Evolutionary conservation across 1,139 yeast genomes (phyloP).

Genomic region (Lodderomyces beijingensis): DNA sequence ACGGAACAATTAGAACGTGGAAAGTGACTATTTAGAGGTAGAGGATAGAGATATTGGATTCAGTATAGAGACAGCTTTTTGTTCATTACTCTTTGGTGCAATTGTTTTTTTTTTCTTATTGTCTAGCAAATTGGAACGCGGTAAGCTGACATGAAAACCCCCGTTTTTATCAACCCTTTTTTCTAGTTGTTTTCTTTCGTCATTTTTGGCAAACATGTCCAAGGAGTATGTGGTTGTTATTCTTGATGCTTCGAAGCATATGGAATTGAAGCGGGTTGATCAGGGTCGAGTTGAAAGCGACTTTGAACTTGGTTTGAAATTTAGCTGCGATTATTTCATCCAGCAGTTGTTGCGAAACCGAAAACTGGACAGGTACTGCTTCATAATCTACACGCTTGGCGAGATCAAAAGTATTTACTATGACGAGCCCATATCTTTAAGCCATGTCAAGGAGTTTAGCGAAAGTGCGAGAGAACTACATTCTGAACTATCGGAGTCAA

Average conservation of each 20-base stretch:
- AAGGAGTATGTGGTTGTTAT: conserved; percentile 52
- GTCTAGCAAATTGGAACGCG: too few species aligned
- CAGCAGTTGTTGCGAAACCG: conserved; percentile 12
- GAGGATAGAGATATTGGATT: too few species aligned
- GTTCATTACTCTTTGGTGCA: too few species aligned
- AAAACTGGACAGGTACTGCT: conserved; percentile 11
- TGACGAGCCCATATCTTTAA: conserved; percentile 22
- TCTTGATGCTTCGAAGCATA: conserved; percentile 11
- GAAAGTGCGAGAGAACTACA: conserved; percentile 9
- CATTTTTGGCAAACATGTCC: conserved; percentile 4
- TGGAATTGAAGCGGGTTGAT: conserved; percentile 5
- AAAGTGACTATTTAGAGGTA: conserved; percentile 19
- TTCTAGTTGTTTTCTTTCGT: too few species aligned
- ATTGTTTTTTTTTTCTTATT: too few species aligned
- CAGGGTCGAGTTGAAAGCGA: conserved; percentile 3
- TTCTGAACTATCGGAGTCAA: conserved; percentile 3
- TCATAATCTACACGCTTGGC: conserved; percentile 9
- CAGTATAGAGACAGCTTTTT: too few species aligned
- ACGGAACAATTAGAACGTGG: conserved; percentile 82
- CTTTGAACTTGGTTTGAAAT: conserved; percentile 6
- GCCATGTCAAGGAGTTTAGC: conserved; percentile 15
- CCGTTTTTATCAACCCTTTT: too few species aligned
- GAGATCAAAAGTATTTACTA: conserved; percentile 20
- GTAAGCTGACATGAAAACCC: too few species aligned
- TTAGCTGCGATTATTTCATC: conserved; percentile 7